Conservation (phyloP, 2,329 filamentous ascomycete species). For the Nemania sp. region DNA sequence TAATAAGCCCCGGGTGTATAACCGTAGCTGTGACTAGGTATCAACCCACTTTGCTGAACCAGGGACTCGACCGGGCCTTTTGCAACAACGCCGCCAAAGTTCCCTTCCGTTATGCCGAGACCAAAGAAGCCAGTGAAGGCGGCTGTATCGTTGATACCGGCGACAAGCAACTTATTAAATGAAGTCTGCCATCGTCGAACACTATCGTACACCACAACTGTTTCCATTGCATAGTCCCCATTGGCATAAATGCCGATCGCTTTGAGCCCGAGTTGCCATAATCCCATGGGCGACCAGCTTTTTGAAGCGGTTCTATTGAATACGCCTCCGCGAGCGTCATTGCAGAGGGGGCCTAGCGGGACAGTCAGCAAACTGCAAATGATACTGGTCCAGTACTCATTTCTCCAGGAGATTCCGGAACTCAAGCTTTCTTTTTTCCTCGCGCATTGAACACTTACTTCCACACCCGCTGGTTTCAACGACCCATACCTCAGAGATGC, state of each 20-base stretch:
- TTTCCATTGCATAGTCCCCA: conserved; percentile 65
- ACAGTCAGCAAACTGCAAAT: conserved; percentile 13
- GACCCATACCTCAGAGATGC: conserved; percentile 72
- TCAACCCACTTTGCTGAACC: conserved; percentile 60
- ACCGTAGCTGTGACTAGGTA: conserved; percentile 74
- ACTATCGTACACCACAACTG: conserved; percentile 47
- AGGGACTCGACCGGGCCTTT: conserved; percentile 58
- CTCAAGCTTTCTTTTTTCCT: neutral
- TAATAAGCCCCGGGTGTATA: conserved; percentile 78
- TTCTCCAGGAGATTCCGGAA: neutral
- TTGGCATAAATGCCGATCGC: conserved; percentile 63
- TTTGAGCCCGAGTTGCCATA: conserved; percentile 62
- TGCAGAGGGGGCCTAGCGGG: conserved; percentile 54
- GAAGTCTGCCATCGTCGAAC: conserved; percentile 43
- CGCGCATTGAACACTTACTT: conserved; percentile 44
- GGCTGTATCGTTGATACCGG: conserved; percentile 58
- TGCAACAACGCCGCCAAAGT: conserved; percentile 53
- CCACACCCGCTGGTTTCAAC: conserved; percentile 62
- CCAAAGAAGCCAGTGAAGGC: conserved; percentile 60
- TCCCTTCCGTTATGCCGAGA: conserved; percentile 57
- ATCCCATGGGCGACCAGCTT: conserved; percentile 62
- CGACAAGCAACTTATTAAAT: conserved; percentile 52
- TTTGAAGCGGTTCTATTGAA: conserved; percentile 58
- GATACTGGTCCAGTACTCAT: too few relatives aligned
- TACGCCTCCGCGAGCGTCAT: conserved; percentile 58